These are phyloP conservation scores for Arthrobotrys conoides DNA, from an alignment of 2,329 filamentous ascomycete genomes.

Conservation along the genomic window DNA sequence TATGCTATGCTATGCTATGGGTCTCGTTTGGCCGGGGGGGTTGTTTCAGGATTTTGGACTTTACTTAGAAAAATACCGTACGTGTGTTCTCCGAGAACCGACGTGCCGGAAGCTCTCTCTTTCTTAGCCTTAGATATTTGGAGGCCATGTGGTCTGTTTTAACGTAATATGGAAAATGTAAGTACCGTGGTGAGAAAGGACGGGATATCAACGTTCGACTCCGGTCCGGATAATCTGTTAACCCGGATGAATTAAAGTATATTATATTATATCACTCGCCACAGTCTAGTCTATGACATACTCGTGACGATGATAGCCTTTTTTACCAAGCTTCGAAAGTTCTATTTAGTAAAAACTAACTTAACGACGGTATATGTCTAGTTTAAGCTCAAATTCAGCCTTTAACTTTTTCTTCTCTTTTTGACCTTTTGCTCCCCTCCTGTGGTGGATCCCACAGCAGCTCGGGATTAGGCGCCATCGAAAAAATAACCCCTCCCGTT, in stretches of 20 bases:
- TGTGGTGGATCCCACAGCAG: conserved; percentile 10
- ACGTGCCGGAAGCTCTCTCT: conserved; percentile 11
- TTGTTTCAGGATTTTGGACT: conserved; percentile 21
- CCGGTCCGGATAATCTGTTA: conserved; percentile 21
- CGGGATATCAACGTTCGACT: conserved; percentile 11
- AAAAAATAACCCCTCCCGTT: conserved; percentile 32
- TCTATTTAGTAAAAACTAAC: too few species aligned
- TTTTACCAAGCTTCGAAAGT: conserved; percentile 5
- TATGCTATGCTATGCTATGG: conserved; percentile 9
- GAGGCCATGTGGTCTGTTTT: conserved; percentile 21
- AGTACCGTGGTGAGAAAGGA: neutral
- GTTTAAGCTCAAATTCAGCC: conserved; percentile 29
- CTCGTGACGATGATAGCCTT: conserved; percentile 30
- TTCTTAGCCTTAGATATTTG: neutral
- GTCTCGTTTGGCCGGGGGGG: too few species aligned
- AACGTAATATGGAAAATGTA: neutral
- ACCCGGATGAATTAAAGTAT: conserved; percentile 18
- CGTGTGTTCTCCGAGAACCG: conserved; percentile 26
- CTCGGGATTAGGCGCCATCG: conserved; percentile 47
- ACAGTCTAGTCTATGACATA: conserved; percentile 11
- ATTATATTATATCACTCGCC: conserved; percentile 24
- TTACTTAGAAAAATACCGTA: conserved; percentile 3
- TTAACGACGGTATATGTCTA: too few species aligned
- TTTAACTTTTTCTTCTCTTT: conserved; percentile 14
- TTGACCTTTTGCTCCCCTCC: too few species aligned